Base-by-base conservation (phyloP, 805 yeast genomes). In the Saccharomycopsis olivae region DNA sequence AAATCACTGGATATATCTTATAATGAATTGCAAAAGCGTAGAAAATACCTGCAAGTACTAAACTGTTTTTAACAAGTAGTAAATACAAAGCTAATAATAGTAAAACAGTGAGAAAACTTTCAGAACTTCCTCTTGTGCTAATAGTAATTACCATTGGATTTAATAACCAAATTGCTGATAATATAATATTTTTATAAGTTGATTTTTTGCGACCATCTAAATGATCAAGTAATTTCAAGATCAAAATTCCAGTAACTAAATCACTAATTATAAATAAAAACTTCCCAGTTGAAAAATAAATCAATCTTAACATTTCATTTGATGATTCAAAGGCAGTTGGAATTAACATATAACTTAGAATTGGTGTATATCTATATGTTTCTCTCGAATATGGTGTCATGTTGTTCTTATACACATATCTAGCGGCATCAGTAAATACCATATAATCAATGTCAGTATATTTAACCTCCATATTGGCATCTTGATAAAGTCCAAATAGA, bases 101-200 rank as follows among this genome's bases (percentile, higher is more conserved):
- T 49, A 89, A 62, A 24, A 84, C 87, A 2, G 94, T 85, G 34
- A 92, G 58, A 1, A 92, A 67, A 46, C 96, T 87, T 53, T 92
- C 98, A 0, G 95, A 81, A 20, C 92, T 83, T 1, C 98, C 98
- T 34, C 98, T 66, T 0, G 96, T 86, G 48, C 89, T 78, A 36
- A 92, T 92, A 1, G 95, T 86, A 24, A 80, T 74, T 1, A 88
- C 97, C 92, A 92, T 83, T 13, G 98, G 97, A 55, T 92, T 92
- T 49, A 86, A 65, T 15, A 92, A 65, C 97, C 97, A 92, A 4
- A 89, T 60, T 2, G 79, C 58, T 10, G 77, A 57, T 31, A 76
- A 63, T 4, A 64, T 48, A 10, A 69, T 43, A n/a, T 65, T 62
- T 35, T 61, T 62, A 4, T 51, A 33, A 33, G 51, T 51, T n/a